A percentile compares a stretch with the other conserved stretches of the same genome.
Evolutionary conservation across 495 filamentous ascomycete species (phyloP).

Genomic region (Podospora pseudocomata): DNA sequence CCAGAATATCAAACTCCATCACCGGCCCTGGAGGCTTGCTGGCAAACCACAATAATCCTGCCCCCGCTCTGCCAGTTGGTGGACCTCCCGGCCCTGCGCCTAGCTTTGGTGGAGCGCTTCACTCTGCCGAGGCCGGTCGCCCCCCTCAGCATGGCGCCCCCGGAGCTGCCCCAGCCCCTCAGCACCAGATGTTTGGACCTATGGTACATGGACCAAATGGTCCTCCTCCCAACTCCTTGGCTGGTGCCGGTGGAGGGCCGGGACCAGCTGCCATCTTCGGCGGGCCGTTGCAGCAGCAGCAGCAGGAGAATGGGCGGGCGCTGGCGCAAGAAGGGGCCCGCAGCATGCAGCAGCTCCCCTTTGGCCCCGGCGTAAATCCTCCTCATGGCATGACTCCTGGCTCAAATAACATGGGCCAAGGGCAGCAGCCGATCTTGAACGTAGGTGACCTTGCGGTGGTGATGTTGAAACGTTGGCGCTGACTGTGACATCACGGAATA

Average conservation of each 20-base stretch:
- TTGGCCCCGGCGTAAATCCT: constrained; percentile 32
- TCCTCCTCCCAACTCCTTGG: constrained; percentile 27
- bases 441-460: constrained; percentile 47
- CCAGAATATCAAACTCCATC: constrained; percentile 71
- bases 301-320: constrained; percentile 44
- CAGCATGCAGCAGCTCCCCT: constrained; percentile 46
- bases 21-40: constrained; percentile 86
- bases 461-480: constrained; percentile 1
- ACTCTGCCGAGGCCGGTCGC: constrained; percentile 50
- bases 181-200: constrained; percentile 60
- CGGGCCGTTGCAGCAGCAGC: constrained; percentile 49
- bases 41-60: constrained; percentile 62
- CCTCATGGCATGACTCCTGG: constrained; percentile 33
- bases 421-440: constrained; percentile 95
- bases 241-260: constrained; percentile 23
- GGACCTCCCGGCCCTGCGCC: constrained; percentile 59
- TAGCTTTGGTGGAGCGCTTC: constrained; percentile 66
- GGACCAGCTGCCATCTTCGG: constrained; percentile 43
- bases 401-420: constrained; percentile 58
- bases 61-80: constrained; percentile 59
- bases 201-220: constrained; percentile 45
- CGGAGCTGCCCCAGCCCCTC: constrained; percentile 52
- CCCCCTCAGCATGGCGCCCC: constrained; percentile 62
- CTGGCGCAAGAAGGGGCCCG: constrained; percentile 39
- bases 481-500: constrained; percentile 31